Evolutionary conservation across 768 basidiomycete genomes (phyloP).

Genomic region (Russula compacta): DNA sequence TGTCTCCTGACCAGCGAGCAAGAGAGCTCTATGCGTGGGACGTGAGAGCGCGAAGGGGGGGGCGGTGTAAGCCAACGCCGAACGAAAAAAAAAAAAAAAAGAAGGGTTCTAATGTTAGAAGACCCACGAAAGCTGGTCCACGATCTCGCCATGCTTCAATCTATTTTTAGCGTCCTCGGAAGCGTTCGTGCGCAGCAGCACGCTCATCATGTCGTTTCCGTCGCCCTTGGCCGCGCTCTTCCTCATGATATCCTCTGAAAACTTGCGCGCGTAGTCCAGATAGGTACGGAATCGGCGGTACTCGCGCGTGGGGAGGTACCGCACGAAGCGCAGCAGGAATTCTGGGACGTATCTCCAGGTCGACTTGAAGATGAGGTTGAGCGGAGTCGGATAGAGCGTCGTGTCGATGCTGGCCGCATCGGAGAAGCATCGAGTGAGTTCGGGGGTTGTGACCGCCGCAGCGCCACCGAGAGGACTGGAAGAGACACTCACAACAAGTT

Average conservation of each 20-base stretch:
- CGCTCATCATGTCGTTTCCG: slow-evolving; percentile 8
- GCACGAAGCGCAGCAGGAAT: slow-evolving; percentile 1
- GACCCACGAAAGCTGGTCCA: slow-evolving; percentile 11
- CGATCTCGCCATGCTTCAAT: not conserved
- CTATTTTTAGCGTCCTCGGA: slow-evolving; percentile 1
- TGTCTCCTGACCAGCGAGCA: slow-evolving; percentile 22
- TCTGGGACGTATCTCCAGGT: slow-evolving; percentile 20
- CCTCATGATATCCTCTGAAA: not conserved
- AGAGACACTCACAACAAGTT: slow-evolving; percentile 21
- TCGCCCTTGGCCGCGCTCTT: not conserved
- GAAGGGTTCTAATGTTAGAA: too few species aligned
- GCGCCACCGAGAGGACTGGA: not conserved
- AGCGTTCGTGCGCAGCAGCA: slow-evolving; percentile 4
- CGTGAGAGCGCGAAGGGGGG: too few species aligned
- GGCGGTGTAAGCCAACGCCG: not conserved
- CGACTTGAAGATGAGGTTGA: slow-evolving; percentile 16
- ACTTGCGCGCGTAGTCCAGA: not conserved
- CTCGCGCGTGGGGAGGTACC: slow-evolving; percentile 5
- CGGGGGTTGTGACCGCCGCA: not conserved
- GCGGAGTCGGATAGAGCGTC: slow-evolving; percentile 3
- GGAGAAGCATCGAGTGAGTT: not conserved
- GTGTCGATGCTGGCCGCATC: slow-evolving; percentile 1
- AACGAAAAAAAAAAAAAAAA: too few species aligned
- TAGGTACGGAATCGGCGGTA: slow-evolving; percentile 5
- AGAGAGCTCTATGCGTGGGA: slow-evolving; percentile 7